A percentile compares a stretch with the other conserved stretches of the same genome.
Conservation (phyloP, 495 filamentous ascomycete genomes). For the Collariella sp. region DNA sequence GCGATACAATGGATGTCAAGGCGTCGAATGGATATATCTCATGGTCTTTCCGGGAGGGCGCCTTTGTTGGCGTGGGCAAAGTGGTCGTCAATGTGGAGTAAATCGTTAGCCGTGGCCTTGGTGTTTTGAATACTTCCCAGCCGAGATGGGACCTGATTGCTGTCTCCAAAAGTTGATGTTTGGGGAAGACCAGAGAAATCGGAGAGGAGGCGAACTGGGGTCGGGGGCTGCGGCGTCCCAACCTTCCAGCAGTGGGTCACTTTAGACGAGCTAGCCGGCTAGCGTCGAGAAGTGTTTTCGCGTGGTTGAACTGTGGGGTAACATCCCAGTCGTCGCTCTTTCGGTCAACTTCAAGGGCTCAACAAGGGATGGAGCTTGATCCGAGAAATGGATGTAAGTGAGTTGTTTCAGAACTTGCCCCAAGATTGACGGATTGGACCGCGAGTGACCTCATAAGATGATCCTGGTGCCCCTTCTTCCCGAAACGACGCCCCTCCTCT, state of each 20-base stretch:
- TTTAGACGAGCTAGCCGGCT: background rate
- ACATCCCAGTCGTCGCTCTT: constrained; percentile 9
- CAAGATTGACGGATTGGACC: too few species aligned
- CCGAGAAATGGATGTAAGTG: background rate
- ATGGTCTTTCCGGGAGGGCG: constrained; percentile 13
- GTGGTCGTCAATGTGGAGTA: background rate
- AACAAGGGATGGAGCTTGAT: too few species aligned
- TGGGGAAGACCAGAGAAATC: constrained; percentile 17
- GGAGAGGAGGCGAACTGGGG: constrained; percentile 21
- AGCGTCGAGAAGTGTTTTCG: constrained; percentile 22
- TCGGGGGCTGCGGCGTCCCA: constrained; percentile 15
- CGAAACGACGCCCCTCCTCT: too few species aligned
- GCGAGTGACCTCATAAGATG: too few species aligned
- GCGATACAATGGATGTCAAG: constrained; percentile 11
- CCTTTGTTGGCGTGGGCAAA: background rate
- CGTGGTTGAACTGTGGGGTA: constrained; percentile 26
- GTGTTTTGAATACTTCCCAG: background rate
- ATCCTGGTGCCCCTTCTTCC: too few species aligned
- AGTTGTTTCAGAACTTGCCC: background rate
- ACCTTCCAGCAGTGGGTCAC: constrained; percentile 15
- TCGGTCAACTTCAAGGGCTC: background rate
- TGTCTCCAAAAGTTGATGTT: constrained; percentile 5
- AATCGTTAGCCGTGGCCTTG: background rate
- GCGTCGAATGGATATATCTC: constrained; percentile 15
- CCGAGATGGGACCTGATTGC: constrained; percentile 1